Evolutionary conservation across 768 basidiomycete species (phyloP).

Genomic region (Tulasnella sp.): DNA sequence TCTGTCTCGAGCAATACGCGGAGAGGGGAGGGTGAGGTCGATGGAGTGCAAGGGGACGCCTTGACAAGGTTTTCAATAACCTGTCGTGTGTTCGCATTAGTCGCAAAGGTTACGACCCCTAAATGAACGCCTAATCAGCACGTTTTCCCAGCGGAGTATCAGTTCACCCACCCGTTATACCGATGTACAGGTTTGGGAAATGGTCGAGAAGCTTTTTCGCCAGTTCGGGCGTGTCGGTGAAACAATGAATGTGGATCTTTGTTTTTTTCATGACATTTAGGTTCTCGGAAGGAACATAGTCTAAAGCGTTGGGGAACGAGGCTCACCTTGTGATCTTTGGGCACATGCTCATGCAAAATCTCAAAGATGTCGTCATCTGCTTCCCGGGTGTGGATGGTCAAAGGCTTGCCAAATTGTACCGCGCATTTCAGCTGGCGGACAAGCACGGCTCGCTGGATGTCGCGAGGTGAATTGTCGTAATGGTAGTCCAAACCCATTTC

Average conservation of each 20-base stretch:
- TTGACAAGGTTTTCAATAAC: constrained; percentile 46
- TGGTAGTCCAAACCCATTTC: constrained; percentile 82
- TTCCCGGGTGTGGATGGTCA: constrained; percentile 79
- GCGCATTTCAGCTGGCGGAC: constrained; percentile 55
- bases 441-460: constrained; percentile 54
- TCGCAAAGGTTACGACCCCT: constrained; percentile 72
- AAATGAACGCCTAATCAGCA: neutral
- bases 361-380: constrained; percentile 72
- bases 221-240: constrained; percentile 68
- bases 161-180: constrained; percentile 48
- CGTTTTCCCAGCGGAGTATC: neutral
- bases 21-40: constrained; percentile 20
- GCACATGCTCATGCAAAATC: constrained; percentile 66
- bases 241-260: constrained; percentile 83
- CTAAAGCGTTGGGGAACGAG: neutral
- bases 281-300: neutral
- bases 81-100: constrained; percentile 56
- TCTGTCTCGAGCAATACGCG: constrained; percentile 65
- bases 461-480: constrained; percentile 64
- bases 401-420: constrained; percentile 54
- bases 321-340: constrained; percentile 50
- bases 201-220: constrained; percentile 56
- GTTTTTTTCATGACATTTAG: neutral
- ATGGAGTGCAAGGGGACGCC: neutral
- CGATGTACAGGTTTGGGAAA: constrained; percentile 74